Evolutionary conservation across 1,284 basidiomycete species (phyloP).

Genomic region (Tylopilus sp.): DNA sequence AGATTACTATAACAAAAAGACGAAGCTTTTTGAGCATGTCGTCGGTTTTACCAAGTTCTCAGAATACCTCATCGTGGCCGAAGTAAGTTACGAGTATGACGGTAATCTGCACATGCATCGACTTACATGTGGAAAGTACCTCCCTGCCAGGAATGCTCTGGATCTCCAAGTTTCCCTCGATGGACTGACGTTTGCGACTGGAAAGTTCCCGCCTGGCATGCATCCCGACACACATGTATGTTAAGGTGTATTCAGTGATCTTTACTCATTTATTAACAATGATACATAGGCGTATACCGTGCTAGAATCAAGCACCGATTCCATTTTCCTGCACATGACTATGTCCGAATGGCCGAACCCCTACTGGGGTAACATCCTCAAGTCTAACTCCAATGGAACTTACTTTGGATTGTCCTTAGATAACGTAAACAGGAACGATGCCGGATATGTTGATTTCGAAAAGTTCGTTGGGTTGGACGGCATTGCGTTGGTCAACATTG

Average conservation of each 20-base stretch:
- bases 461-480: conserved; percentile 97
- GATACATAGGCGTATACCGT: conserved; percentile 80
- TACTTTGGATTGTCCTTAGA: conserved; percentile 88
- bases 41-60: conserved; percentile 97
- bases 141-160: conserved; percentile 58
- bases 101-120: not conserved
- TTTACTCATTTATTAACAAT: conserved; percentile 2
- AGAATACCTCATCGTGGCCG: conserved; percentile 92
- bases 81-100: conserved; percentile 52
- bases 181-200: conserved; percentile 79
- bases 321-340: conserved; percentile 95
- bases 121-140: conserved; percentile 47
- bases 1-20: conserved; percentile 73
- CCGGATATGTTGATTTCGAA: conserved; percentile 96
- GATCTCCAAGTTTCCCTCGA: conserved; percentile 92
- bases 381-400: conserved; percentile 97
- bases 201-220: conserved; percentile 89
- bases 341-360: conserved; percentile 74
- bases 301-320: conserved; percentile 89
- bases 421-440: conserved; percentile 85
- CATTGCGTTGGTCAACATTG: conserved; percentile 90
- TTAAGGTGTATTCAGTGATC: conserved; percentile 2
- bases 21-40: conserved; percentile 80
- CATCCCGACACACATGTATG: conserved; percentile 82
- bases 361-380: conserved; percentile 91